Evolutionary conservation across 108 stramenopile genomes (phyloP).

Genomic region (Cyclostephanos tholiformis): DNA sequence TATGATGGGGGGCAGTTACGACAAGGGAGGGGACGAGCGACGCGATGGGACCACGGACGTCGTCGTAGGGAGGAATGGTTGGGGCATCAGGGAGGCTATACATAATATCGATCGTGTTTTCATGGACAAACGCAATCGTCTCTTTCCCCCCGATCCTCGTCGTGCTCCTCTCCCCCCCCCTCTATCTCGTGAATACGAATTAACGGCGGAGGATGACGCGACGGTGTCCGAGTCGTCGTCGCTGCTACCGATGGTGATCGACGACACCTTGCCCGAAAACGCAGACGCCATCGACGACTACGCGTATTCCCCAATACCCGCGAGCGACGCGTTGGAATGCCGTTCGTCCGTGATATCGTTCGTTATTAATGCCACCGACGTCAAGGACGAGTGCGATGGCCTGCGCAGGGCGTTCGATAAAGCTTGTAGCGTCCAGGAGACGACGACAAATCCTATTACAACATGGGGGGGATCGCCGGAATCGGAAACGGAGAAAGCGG

Average conservation of each 20-base stretch:
- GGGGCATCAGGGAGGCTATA: slow-evolving; percentile 29
- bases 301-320: slow-evolving; percentile 28
- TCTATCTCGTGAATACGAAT: neutral
- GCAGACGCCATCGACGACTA: slow-evolving; percentile 42
- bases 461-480: neutral
- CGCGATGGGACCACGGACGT: neutral
- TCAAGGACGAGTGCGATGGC: slow-evolving; percentile 88
- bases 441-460: neutral
- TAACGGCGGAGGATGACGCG: neutral
- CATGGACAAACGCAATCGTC: slow-evolving; percentile 10
- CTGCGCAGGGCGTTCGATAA: slow-evolving; percentile 81
- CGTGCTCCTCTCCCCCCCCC: neutral
- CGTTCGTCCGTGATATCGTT: slow-evolving; percentile 70
- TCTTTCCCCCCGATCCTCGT: neutral
- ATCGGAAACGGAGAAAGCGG: slow-evolving; percentile 3
- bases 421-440: slow-evolving; percentile 58
- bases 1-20: neutral
- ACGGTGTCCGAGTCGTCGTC: neutral
- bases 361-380: slow-evolving; percentile 89
- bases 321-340: slow-evolving; percentile 74
- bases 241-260: slow-evolving; percentile 10
- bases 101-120: slow-evolving; percentile 37
- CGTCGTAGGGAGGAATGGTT: neutral
- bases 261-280: slow-evolving; percentile 26
- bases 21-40: neutral